Conservation (phyloP, 108 stramenopile species). For the Cyclotella choctawhatcheeana region DNA sequence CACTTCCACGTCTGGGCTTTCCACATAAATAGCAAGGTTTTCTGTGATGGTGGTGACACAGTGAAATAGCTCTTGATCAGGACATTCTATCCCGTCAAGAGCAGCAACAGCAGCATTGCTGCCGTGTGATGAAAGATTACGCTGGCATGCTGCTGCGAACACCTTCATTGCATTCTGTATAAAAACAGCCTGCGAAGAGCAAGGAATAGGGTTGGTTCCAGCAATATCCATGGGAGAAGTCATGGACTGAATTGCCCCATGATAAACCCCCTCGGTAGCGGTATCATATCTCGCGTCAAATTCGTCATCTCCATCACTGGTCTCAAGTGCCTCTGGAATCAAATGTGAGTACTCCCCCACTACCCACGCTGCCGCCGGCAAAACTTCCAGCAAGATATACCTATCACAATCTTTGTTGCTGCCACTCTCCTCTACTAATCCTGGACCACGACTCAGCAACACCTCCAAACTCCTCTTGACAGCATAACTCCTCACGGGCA, state of each 20-base stretch:
- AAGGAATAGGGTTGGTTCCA: conserved; percentile 53
- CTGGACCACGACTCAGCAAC: conserved; percentile 51
- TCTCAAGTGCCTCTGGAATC: conserved; percentile 62
- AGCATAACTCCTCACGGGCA: conserved; percentile 92
- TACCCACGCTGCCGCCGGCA: conserved; percentile 95
- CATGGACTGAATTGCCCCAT: conserved; percentile 73
- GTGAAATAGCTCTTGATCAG: conserved; percentile 63
- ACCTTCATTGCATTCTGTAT: conserved; percentile 92
- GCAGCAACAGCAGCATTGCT: conserved; percentile 17
- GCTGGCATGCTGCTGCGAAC: conserved; percentile 74
- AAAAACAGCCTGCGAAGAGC: conserved; percentile 80
- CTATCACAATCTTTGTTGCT: conserved; percentile 43
- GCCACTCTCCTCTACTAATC: conserved; percentile 31
- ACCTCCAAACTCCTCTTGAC: conserved; percentile 83
- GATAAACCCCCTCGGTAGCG: conserved; percentile 57
- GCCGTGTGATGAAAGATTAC: conserved; percentile 45
- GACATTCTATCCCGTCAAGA: conserved; percentile 31
- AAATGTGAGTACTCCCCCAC: conserved; percentile 93
- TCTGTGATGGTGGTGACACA: conserved; percentile 56
- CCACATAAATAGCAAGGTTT: conserved; percentile 61
- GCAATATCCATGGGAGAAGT: conserved; percentile 59
- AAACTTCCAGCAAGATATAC: conserved; percentile 70
- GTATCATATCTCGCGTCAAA: conserved; percentile 55
- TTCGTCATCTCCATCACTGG: conserved; percentile 52
- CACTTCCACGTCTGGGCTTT: conserved; percentile 86